A percentile compares a stretch with the other conserved stretches of the same genome.
Conservation (phyloP, 225 moss, liverwort and hornwort species). For the Sphagnum tenellum region DNA sequence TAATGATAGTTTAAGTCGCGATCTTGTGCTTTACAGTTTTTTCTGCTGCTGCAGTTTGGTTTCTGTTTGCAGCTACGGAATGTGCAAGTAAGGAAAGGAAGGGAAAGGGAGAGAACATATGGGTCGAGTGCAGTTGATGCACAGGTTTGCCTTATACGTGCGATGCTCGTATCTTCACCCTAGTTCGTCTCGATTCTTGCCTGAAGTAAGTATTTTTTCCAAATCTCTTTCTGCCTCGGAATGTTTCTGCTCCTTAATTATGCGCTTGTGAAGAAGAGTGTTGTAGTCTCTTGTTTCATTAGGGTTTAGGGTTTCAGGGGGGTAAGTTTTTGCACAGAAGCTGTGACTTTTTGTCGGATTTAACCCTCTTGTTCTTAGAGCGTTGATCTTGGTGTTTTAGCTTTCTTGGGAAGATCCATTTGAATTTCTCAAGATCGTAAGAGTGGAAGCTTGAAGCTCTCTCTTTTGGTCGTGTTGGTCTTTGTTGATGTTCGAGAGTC, state of each 20-base stretch:
- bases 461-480: too few relatives aligned
- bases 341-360: not conserved
- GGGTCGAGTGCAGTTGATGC: conserved; percentile 4
- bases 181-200: not conserved
- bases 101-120: not conserved
- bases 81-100: not conserved
- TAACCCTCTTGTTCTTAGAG: not conserved
- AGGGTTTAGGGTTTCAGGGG: not conserved
- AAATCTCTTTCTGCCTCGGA: not conserved
- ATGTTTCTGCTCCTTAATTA: too few relatives aligned
- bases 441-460: too few relatives aligned
- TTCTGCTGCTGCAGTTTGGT: too few relatives aligned
- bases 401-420: too few relatives aligned
- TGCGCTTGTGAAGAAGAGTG: not conserved
- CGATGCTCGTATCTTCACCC: not conserved
- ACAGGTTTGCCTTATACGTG: not conserved
- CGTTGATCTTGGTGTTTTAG: too few relatives aligned
- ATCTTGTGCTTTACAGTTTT: too few relatives aligned
- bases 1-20: too few relatives aligned
- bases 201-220: not conserved
- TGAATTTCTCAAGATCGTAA: too few relatives aligned
- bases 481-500: too few relatives aligned
- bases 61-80: not conserved
- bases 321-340: not conserved
- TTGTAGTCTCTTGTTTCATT: not conserved